phyloP scores from a whole-genome alignment of 331 rosid genomes.

The Quercus lobata region DNA sequence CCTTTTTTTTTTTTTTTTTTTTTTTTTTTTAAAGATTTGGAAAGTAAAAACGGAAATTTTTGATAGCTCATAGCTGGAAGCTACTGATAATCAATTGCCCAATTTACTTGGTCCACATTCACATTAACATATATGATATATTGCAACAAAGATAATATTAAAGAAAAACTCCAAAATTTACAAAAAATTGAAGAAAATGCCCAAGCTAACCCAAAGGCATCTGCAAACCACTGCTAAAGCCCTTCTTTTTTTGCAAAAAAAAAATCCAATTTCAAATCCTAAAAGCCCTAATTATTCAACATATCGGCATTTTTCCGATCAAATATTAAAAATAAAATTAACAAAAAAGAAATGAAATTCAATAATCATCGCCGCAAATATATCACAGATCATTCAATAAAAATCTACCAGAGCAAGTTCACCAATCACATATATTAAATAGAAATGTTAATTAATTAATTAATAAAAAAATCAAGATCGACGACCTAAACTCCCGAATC shows the following conservation, averaged over 20 bases:
- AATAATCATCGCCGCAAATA: constrained; percentile 11
- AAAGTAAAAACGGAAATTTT: not conserved
- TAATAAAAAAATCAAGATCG: constrained; percentile 7
- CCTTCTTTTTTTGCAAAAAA: not conserved
- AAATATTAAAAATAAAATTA: not conserved
- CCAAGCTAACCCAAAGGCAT: not conserved
- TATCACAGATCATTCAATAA: constrained; percentile 26
- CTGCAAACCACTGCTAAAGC: not conserved
- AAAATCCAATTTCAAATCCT: constrained; percentile 16
- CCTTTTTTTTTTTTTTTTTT: not conserved
- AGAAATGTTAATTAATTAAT: not conserved
- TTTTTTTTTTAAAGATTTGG: not conserved
- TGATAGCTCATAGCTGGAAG: not conserved
- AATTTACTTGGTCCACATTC: constrained; percentile 8
- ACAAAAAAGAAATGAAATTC: not conserved
- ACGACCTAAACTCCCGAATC: constrained; percentile 22
- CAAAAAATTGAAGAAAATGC: not conserved
- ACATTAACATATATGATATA: not conserved
- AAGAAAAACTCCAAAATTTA: not conserved
- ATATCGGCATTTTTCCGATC: not conserved
- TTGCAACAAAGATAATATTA: not conserved
- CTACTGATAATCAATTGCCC: not conserved
- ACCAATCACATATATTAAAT: not conserved
- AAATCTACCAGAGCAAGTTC: constrained; percentile 7
- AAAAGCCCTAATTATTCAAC: not conserved